Evolutionary conservation across 2,329 filamentous ascomycete species (phyloP).

Genomic region (Neofusicoccum parvum): DNA sequence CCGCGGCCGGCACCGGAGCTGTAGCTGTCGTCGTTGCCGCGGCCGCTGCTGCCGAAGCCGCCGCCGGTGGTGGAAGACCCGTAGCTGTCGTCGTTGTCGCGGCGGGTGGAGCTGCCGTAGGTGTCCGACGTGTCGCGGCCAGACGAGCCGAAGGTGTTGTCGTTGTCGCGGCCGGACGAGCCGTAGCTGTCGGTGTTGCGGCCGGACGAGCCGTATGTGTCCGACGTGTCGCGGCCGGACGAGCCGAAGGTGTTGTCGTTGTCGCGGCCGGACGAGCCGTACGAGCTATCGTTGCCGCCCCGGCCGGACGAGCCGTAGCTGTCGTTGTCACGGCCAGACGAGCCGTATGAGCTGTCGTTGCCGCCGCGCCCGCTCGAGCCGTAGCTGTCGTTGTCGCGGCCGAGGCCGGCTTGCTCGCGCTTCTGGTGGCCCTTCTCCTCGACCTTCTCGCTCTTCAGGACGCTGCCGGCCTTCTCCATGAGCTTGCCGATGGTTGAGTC

Average conservation of each 20-base stretch:
- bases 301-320: too few relatives aligned
- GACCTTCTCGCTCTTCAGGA: conserved; percentile 53
- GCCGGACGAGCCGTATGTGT: background rate
- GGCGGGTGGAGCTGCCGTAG: background rate
- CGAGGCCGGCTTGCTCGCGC: conserved; percentile 41
- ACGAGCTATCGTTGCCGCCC: too few relatives aligned
- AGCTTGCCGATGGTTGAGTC: conserved; percentile 59
- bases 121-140: background rate
- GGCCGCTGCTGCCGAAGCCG: background rate
- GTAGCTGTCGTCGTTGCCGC: background rate
- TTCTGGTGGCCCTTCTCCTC: conserved; percentile 54
- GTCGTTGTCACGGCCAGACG: too few relatives aligned
- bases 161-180: conserved; percentile 20
- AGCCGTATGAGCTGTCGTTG: background rate
- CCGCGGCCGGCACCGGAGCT: background rate
- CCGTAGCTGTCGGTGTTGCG: conserved; percentile 5
- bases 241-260: too few relatives aligned
- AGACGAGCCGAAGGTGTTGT: conserved; percentile 21
- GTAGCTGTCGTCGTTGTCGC: background rate
- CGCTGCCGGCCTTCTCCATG: conserved; percentile 59
- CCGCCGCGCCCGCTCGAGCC: background rate
- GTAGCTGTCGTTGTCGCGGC: background rate
- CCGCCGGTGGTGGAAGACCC: too few relatives aligned
- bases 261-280: too few relatives aligned
- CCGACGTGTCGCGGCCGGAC: too few relatives aligned